Evolutionary conservation across 768 basidiomycete species (phyloP).

Genomic region (Termitomyces sp.): DNA sequence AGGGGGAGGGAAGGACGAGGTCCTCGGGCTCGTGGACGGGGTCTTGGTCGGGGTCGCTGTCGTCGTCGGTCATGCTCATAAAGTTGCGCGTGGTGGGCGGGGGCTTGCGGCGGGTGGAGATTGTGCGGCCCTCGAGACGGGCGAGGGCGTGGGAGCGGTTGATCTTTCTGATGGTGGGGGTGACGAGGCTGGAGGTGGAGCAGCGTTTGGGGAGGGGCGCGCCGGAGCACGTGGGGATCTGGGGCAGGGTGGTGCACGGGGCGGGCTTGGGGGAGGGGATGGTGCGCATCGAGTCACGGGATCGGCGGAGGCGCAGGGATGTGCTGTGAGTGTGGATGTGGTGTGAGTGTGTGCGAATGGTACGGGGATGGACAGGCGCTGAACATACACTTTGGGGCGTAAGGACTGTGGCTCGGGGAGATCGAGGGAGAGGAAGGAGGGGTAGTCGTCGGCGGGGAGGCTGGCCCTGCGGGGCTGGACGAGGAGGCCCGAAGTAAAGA

Average conservation of each 20-base stretch:
- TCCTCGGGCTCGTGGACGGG: conserved; percentile 30
- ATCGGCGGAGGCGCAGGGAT: conserved; percentile 15
- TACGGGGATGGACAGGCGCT: too few relatives aligned
- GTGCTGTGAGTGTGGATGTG: too few relatives aligned
- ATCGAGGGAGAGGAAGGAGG: neutral
- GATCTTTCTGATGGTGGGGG: conserved; percentile 36
- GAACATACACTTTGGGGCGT: neutral
- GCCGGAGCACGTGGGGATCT: conserved; percentile 17
- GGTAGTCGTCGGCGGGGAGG: neutral
- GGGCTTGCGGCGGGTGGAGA: conserved; percentile 14
- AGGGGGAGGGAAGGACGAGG: conserved; percentile 22
- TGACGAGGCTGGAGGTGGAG: conserved; percentile 34
- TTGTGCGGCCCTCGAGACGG: conserved; percentile 51
- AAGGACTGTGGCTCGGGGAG: neutral
- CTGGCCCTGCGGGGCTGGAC: too few relatives aligned
- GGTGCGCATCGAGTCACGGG: conserved; percentile 34
- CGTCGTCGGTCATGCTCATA: conserved; percentile 66
- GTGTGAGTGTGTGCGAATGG: too few relatives aligned
- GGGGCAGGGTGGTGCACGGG: conserved; percentile 47
- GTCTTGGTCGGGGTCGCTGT: conserved; percentile 34
- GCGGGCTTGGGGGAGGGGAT: conserved; percentile 60
- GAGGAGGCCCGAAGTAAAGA: conserved; percentile 60
- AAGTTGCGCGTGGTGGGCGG: conserved; percentile 37
- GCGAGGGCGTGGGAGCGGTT: conserved; percentile 61
- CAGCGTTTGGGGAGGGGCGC: conserved; percentile 8